Base-by-base conservation (phyloP, 1,284 basidiomycete genomes). In the Cystobasidium slooffiae region DNA sequence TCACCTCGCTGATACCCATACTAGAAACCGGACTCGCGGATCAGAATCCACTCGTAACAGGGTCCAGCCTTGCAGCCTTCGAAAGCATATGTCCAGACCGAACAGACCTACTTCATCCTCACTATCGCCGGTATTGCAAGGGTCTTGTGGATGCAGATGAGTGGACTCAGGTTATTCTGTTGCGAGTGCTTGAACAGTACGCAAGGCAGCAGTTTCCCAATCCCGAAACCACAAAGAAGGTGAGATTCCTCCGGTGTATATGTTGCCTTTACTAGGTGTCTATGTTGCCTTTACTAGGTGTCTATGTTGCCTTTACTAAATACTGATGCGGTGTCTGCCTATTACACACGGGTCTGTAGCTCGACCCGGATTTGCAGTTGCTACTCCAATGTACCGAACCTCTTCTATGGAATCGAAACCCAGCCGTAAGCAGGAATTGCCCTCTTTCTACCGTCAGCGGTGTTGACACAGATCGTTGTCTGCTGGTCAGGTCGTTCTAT, bases 71-170 rank as follows among this genome's bases (percentile, higher is more conserved):
- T 0, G 87, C 90, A 8, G 93, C 96, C 0, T 97, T 96, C 81
- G 87, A 90, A 73, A 86, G 88, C 1, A 87, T 97, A 31, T 94
- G 92, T 80, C 91, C 93, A 0, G 89, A 91, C 0, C 87, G 90
- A 31, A 10, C 94, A 41, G 92, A 96, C 79, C 87, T 97, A 6
- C 83, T 99, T 0, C 97, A 99, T 81, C 87, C 87, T 31, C 91
- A 96, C 80, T 99, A 92, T 80, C 87, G 95, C 39, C 88, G 91
- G 56, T 85, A 96, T 59, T 97, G 94, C 80, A 87, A 88, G 58
- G 86, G 92, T 16, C 84, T 99, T 0, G 86, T 92, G 43, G 95
- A 99, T 79, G 90, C 91, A 18, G 96, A 99, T 80, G 94, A 97
- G 81, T 99, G 96, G 96, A 93, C 93, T 0, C 97, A 98, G 82